Evolutionary conservation across 176 grass and related monocot species (phyloP).

Genomic region (Eleusine coracana): DNA sequence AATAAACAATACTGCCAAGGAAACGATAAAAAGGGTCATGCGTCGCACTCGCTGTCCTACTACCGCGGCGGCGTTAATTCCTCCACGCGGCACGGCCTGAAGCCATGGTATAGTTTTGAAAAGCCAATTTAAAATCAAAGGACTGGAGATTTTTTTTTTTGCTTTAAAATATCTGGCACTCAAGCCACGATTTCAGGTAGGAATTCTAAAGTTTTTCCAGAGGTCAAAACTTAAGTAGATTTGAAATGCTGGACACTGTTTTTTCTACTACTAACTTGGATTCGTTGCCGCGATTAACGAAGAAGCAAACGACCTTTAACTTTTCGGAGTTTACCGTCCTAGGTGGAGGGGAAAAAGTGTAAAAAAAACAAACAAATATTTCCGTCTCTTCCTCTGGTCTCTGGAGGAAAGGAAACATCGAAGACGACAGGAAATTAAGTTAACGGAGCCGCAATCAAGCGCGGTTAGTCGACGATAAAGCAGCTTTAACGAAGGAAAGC

Average conservation of each 20-base stretch:
- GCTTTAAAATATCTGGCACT: background rate
- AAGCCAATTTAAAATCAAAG: background rate
- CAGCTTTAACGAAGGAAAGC: background rate
- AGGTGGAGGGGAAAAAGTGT: background rate
- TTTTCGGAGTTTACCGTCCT: background rate
- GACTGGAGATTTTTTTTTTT: background rate
- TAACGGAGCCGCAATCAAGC: constrained; percentile 33
- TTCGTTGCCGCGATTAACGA: background rate
- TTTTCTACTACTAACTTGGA: background rate
- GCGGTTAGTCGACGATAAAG: constrained; percentile 4
- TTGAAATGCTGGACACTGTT: background rate
- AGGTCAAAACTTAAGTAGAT: constrained; percentile 25
- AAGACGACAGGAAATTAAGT: background rate
- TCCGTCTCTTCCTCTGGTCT: background rate
- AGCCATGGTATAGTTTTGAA: background rate
- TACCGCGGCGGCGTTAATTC: constrained; percentile 45
- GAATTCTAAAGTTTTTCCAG: background rate
- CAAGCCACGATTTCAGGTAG: constrained; percentile 12
- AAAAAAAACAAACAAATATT: background rate
- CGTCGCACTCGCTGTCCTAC: constrained; percentile 5
- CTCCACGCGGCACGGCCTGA: constrained; percentile 43
- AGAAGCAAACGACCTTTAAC: background rate
- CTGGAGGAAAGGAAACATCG: background rate
- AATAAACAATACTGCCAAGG: background rate
- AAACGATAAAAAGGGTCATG: background rate